phyloP scores from a whole-genome alignment of 768 basidiomycete species.

The Suillus bovinus region DNA sequence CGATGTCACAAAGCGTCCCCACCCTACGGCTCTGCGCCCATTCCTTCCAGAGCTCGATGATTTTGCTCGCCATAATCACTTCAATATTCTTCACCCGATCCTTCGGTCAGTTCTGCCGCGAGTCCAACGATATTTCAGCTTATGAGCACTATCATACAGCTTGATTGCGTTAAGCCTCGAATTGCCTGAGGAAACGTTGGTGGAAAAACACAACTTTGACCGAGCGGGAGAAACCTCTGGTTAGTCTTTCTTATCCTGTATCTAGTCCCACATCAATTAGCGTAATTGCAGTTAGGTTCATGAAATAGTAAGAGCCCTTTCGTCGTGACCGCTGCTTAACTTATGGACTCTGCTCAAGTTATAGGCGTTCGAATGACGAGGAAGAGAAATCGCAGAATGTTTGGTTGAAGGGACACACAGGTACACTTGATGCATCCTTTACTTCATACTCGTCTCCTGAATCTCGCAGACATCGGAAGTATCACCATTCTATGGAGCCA shows the following conservation, averaged over 20 bases:
- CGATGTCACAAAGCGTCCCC: conserved; percentile 24
- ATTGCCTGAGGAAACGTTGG: conserved; percentile 35
- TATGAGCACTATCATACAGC: conserved; percentile 14
- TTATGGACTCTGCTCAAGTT: conserved; percentile 19
- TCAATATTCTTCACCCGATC: conserved; percentile 28
- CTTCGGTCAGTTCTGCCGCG: conserved; percentile 19
- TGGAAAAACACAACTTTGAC: conserved; percentile 29
- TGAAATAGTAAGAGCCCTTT: conserved; percentile 35
- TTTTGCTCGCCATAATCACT: conserved; percentile 31
- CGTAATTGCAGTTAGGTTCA: conserved; percentile 34
- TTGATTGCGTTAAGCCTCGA: conserved; percentile 35
- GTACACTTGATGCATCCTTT: conserved; percentile 15
- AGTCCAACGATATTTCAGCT: background rate
- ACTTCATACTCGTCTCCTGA: background rate
- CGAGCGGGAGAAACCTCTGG: conserved; percentile 30
- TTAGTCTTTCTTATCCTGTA: conserved; percentile 14
- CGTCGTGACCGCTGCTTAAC: background rate
- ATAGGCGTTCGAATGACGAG: conserved; percentile 26
- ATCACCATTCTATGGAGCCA: conserved; percentile 40
- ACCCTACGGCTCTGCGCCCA: conserved; percentile 30
- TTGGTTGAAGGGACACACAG: conserved; percentile 41
- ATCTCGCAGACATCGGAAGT: conserved; percentile 30
- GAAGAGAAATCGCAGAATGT: conserved; percentile 17
- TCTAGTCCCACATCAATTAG: background rate
- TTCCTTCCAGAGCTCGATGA: conserved; percentile 32